phyloP scores from a whole-genome alignment of 2,329 filamentous ascomycete species.

The Fusarium begoniae region DNA sequence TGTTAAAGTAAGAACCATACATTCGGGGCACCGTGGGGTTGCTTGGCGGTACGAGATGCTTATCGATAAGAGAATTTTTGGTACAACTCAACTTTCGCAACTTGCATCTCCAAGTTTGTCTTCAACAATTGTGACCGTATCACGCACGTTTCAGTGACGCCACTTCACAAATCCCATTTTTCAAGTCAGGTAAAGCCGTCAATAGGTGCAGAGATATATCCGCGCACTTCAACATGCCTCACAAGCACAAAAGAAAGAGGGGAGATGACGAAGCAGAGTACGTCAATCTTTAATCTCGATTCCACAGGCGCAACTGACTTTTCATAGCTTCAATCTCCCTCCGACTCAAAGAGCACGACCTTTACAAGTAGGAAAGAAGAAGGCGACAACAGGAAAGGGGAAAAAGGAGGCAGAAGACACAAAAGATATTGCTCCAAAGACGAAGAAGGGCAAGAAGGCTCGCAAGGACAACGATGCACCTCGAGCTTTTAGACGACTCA shows the following conservation, averaged over 20 bases:
- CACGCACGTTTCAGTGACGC: background rate
- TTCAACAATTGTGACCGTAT: background rate
- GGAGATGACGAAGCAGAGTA: slow-evolving; percentile 54
- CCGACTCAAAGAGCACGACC: slow-evolving; percentile 59
- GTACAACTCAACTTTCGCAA: background rate
- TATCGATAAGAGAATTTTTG: slow-evolving; percentile 43
- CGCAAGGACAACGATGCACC: slow-evolving; percentile 80
- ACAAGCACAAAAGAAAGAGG: slow-evolving; percentile 80
- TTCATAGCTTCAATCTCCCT: slow-evolving; percentile 59
- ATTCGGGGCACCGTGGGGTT: background rate
- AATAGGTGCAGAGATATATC: accelerated
- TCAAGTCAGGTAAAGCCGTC: accelerated
- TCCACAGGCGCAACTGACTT: slow-evolving; percentile 23
- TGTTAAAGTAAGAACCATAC: background rate
- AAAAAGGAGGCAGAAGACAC: background rate
- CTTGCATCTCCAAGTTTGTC: slow-evolving; percentile 4
- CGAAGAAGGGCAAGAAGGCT: slow-evolving; percentile 55
- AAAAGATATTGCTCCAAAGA: slow-evolving; percentile 43
- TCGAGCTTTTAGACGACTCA: slow-evolving; percentile 84
- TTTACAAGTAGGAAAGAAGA: slow-evolving; percentile 55
- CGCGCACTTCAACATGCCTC: slow-evolving; percentile 69
- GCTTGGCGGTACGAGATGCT: slow-evolving; percentile 1
- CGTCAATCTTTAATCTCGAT: background rate
- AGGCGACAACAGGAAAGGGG: slow-evolving; percentile 41
- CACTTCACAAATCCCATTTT: no score